Conservation (phyloP, 352 stramenopile genomes). For the Thalassiosira delicatula region DNA sequence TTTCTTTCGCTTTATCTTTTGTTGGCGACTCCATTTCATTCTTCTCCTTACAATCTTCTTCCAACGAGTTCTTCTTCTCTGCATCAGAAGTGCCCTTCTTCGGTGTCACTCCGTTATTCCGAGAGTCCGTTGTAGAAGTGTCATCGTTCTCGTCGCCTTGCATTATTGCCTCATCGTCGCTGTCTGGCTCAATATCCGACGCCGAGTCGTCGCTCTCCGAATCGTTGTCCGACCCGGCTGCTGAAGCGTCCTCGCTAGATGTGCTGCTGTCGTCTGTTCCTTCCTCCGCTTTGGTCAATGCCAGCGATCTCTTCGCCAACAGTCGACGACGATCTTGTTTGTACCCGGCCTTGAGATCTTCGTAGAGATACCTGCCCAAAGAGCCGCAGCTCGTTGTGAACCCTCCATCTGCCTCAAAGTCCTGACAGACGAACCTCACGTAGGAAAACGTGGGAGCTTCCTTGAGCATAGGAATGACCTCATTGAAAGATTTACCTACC, state of each 20-base stretch:
- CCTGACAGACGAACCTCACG: conserved; percentile 76
- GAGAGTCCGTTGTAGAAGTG: conserved; percentile 9
- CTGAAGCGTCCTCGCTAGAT: conserved; percentile 48
- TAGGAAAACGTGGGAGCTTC: conserved; percentile 74
- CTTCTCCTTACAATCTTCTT: not conserved
- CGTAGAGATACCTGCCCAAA: conserved; percentile 69
- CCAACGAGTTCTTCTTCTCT: not conserved
- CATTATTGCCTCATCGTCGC: conserved; percentile 71
- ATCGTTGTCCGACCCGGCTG: conserved; percentile 62
- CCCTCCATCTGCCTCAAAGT: conserved; percentile 53
- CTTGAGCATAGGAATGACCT: conserved; percentile 83
- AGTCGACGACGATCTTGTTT: conserved; percentile 74
- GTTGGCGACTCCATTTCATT: not conserved
- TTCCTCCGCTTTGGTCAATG: conserved; percentile 46
- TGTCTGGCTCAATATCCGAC: conserved; percentile 77
- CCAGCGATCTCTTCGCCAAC: conserved; percentile 65
- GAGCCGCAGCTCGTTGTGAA: conserved; percentile 74
- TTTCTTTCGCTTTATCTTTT: conserved; percentile 7
- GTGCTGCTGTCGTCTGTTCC: conserved; percentile 62
- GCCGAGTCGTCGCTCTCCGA: conserved; percentile 72
- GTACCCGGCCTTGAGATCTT: conserved; percentile 73
- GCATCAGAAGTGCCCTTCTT: not conserved
- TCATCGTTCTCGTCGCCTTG: conserved; percentile 3
- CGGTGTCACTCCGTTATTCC: conserved; percentile 4
- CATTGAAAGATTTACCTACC: conserved; percentile 81